Conservation (phyloP, 805 yeast species). For the Suhomyces canberraensis region DNA sequence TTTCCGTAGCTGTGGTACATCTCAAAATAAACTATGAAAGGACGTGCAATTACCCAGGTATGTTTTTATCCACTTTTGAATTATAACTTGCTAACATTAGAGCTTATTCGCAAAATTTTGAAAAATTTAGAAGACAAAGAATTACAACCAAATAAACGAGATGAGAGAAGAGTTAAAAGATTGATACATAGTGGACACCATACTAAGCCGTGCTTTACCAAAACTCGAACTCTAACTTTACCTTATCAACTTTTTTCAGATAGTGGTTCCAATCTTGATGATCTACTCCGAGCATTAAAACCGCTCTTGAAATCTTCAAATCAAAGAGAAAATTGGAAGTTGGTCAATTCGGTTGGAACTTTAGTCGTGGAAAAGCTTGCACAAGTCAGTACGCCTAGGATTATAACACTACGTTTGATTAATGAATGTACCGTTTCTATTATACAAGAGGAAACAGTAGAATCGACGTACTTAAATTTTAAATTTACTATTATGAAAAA, state of each 20-base stretch:
- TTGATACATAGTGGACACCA: no score
- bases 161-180: no score
- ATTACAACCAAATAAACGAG: no score
- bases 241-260: background rate
- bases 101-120: background rate
- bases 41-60: background rate
- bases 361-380: background rate
- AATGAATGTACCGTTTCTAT: background rate
- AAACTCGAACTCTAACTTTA: background rate
- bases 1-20: background rate
- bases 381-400: background rate
- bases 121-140: background rate
- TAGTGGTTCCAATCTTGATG: background rate
- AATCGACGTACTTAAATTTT: background rate
- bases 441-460: background rate
- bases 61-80: background rate
- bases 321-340: background rate
- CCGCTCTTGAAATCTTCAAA: background rate
- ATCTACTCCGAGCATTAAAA: background rate
- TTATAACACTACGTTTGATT: background rate
- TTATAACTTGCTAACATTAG: constrained; percentile 2
- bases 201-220: no score
- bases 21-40: background rate
- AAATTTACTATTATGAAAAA: background rate
- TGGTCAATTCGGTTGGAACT: background rate